Conservation (phyloP, 2,329 filamentous ascomycete genomes). For the Aspergillus latus region DNA sequence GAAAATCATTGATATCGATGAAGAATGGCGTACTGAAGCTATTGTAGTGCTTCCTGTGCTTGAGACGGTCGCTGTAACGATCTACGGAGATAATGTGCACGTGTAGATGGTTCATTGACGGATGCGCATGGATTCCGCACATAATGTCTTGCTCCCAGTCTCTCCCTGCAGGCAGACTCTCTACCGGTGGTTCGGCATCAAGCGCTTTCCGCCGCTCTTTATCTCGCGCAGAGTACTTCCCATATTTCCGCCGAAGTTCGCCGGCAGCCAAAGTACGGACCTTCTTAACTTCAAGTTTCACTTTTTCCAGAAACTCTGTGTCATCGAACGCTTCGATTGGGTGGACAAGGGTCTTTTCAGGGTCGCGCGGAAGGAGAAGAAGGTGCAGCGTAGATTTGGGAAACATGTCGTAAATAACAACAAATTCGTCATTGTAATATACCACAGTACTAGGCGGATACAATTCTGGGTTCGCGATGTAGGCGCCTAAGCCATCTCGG, state of each 20-base stretch:
- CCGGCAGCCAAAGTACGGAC: slow-evolving; percentile 67
- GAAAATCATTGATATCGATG: slow-evolving; percentile 75
- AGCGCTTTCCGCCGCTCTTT: slow-evolving; percentile 64
- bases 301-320: slow-evolving; percentile 63
- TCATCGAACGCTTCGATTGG: slow-evolving; percentile 78
- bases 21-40: slow-evolving; percentile 87
- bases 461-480: slow-evolving; percentile 63
- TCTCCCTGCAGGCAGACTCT: slow-evolving; percentile 66
- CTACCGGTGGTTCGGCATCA: slow-evolving; percentile 50
- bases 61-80: slow-evolving; percentile 69
- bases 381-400: slow-evolving; percentile 84
- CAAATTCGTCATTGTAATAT: slow-evolving; percentile 66
- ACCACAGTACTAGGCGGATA: slow-evolving; percentile 63
- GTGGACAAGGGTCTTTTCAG: slow-evolving; percentile 61
- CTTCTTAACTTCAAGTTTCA: slow-evolving; percentile 60
- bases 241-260: slow-evolving; percentile 71
- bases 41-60: slow-evolving; percentile 86
- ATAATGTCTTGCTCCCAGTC: slow-evolving; percentile 76
- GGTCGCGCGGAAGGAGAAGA: slow-evolving; percentile 78
- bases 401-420: slow-evolving; percentile 77
- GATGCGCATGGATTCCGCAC: slow-evolving; percentile 79
- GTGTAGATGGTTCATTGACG: slow-evolving; percentile 90
- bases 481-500: slow-evolving; percentile 64
- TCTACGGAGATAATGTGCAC: slow-evolving; percentile 84
- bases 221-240: slow-evolving; percentile 63